Base-by-base conservation (phyloP, 1,284 basidiomycete genomes). In the Trametes pubescens region DNA sequence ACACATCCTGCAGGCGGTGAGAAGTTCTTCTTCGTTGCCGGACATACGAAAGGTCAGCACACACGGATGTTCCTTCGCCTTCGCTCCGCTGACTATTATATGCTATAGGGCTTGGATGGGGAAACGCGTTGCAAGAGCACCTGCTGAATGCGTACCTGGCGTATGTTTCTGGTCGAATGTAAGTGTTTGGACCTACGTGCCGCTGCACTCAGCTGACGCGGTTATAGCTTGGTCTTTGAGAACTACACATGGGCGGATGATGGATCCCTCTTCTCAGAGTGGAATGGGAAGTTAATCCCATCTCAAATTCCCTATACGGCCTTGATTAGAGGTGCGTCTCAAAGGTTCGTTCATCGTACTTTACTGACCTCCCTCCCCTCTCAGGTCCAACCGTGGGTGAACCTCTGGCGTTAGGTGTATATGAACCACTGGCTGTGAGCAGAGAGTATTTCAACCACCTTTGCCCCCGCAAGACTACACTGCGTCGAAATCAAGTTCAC, bases 301-400 rank as follows among this genome's bases (percentile, higher is more conserved):
- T 78, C 84, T 0, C 78, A 79, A 1, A 82, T 90, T 46, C 89
- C 89, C 0, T 72, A 89, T 26, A 84, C 86, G 35, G 86, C 85
- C 0, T 84, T 88, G 57, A 76, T 90, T 21, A 78, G 82, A 1
- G 88, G 74, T 75, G 34, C 26, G 48, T n/a, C 16, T 7, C 44
- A 43, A 21, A 11, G 8, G 4, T 4, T 18, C 24, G 16, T 24
- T 26, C 21, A 2, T 26, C 7, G 26, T 10, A 21, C 18, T 1
- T 29, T 18, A 10, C 37, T 40, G 3, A 47, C 48, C 16, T n/a
- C 26, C 1, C 14, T 38, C 21, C 6, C 4, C 13, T 10, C n/a
- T 10, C n/a, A 76, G 82, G 82, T 29, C 77, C 81, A 0, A 72
- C 76, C 37, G 79, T 80, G 1, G 81, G 81, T 71, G 76, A 22